Percentiles rank a stretch among this genome's conserved stretches.
These are phyloP conservation scores for Peziza echinospora DNA, from an alignment of 495 filamentous ascomycete species.

Conservation along the genomic window DNA sequence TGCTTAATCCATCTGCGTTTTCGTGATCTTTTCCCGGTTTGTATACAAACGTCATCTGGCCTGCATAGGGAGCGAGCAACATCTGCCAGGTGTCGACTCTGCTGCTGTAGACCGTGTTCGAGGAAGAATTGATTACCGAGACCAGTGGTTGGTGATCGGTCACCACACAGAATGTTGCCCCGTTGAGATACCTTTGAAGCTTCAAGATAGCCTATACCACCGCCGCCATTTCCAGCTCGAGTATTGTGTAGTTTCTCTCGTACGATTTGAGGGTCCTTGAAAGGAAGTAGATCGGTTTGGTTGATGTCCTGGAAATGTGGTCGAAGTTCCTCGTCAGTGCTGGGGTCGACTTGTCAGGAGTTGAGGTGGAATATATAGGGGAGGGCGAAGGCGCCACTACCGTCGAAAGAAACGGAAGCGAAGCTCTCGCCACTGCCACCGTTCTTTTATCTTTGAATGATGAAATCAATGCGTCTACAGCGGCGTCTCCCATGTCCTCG, in stretches of 20 bases:
- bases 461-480: not conserved
- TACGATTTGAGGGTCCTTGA: not conserved
- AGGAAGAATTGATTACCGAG: not conserved
- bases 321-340: too few relatives aligned
- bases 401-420: too few relatives aligned
- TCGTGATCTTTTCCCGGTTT: not conserved
- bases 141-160: not conserved
- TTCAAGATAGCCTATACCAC: not conserved
- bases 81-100: not conserved
- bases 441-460: not conserved
- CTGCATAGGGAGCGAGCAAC: not conserved
- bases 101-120: not conserved
- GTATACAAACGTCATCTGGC: not conserved
- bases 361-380: too few relatives aligned
- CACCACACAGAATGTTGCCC: not conserved
- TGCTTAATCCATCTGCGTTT: not conserved
- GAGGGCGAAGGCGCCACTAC: too few relatives aligned
- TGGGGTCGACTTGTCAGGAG: not conserved
- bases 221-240: not conserved
- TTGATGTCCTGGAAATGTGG: too few relatives aligned
- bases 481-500: not conserved
- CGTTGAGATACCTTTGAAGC: conserved; percentile 1
- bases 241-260: not conserved
- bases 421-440: not conserved
- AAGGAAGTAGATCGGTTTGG: conserved; percentile 1